phyloP scores from a whole-genome alignment of 805 yeast genomes.

The Metschnikowia similis region DNA sequence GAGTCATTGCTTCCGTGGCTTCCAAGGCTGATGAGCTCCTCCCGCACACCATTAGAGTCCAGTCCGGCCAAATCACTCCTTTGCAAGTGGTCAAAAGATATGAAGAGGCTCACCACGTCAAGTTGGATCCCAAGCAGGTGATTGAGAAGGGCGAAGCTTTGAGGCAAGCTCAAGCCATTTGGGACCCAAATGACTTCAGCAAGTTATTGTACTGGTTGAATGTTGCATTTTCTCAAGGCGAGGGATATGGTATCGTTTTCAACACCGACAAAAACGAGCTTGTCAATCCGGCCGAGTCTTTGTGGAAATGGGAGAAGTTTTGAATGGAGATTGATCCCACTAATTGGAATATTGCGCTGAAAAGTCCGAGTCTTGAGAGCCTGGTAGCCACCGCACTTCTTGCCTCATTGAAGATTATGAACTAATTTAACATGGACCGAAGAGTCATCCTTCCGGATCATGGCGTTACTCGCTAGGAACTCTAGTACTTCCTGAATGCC shows the following conservation, averaged over 20 bases:
- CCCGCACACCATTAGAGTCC: slow-evolving; percentile 43
- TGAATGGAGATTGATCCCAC: neutral
- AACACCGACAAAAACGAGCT: too few relatives aligned
- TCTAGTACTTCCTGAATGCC: slow-evolving; percentile 2
- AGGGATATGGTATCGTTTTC: too few relatives aligned
- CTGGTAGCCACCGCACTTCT: too few relatives aligned
- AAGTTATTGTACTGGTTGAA: slow-evolving; percentile 38
- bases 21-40: slow-evolving; percentile 27
- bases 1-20: slow-evolving; percentile 37
- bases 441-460: neutral
- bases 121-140: slow-evolving; percentile 8
- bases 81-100: slow-evolving; percentile 20
- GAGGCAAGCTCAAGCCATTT: slow-evolving; percentile 25
- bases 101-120: slow-evolving; percentile 35
- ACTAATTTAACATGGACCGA: neutral
- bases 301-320: slow-evolving; percentile 42
- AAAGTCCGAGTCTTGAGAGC: too few relatives aligned
- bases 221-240: slow-evolving; percentile 25
- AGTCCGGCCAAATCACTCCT: slow-evolving; percentile 34
- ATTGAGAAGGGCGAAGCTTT: slow-evolving; percentile 22
- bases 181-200: slow-evolving; percentile 20
- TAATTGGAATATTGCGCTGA: too few relatives aligned
- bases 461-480: neutral
- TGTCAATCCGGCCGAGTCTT: too few relatives aligned
- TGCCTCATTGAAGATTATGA: neutral